These are phyloP conservation scores for Neurospora sp. DNA, from an alignment of 495 filamentous ascomycete genomes.

Conservation along the genomic window DNA sequence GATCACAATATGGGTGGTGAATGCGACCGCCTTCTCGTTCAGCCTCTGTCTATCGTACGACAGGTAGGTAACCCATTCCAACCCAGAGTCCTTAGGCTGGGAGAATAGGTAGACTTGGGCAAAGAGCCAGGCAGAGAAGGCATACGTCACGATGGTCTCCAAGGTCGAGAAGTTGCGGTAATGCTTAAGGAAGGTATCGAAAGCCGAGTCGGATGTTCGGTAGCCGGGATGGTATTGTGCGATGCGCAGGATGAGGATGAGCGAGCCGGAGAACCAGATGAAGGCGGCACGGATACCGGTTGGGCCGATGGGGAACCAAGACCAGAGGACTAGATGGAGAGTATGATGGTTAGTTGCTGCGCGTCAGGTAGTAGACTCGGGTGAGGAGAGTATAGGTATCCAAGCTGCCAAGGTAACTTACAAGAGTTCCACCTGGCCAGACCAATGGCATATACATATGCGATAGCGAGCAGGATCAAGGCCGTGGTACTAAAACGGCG, in stretches of 20 bases:
- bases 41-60: constrained; percentile 62
- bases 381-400: background rate
- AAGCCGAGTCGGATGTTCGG: constrained; percentile 58
- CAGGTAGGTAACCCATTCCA: constrained; percentile 60
- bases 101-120: constrained; percentile 77
- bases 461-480: constrained; percentile 51
- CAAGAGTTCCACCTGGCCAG: constrained; percentile 62
- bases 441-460: constrained; percentile 63
- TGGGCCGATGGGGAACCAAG: constrained; percentile 72
- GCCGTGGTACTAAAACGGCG: constrained; percentile 72
- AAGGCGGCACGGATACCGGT: constrained; percentile 67
- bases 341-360: constrained; percentile 6
- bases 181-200: constrained; percentile 48
- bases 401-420: constrained; percentile 27
- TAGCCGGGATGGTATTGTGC: constrained; percentile 69
- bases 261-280: constrained; percentile 63
- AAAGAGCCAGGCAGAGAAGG: constrained; percentile 73
- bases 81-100: constrained; percentile 46
- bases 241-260: constrained; percentile 66
- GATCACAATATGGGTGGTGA: constrained; percentile 58
- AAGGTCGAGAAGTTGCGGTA: constrained; percentile 47
- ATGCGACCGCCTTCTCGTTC: constrained; percentile 80
- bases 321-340: constrained; percentile 56
- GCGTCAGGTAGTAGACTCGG: background rate
- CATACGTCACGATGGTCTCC: constrained; percentile 61